A percentile compares a stretch with the other conserved stretches of the same genome.
Evolutionary conservation across 2,329 filamentous ascomycete species (phyloP).

Genomic region (Coleophoma crateriformis): DNA sequence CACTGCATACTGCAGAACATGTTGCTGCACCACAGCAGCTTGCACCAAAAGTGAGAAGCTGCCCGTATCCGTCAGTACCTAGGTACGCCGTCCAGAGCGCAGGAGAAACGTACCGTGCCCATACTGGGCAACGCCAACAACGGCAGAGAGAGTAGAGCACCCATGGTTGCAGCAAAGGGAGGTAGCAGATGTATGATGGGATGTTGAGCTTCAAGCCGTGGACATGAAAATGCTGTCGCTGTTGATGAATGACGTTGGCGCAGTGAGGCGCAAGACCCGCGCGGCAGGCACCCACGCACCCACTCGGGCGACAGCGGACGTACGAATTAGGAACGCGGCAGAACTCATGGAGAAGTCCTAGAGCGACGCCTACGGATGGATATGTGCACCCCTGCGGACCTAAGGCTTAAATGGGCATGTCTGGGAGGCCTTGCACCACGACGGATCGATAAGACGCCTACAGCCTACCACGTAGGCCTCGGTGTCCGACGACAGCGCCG

Average conservation of each 20-base stretch:
- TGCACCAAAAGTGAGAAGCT: constrained; percentile 73
- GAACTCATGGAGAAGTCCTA: background rate
- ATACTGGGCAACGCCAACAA: constrained; percentile 82
- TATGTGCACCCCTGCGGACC: too few relatives aligned
- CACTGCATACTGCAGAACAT: constrained; percentile 91
- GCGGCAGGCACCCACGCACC: too few relatives aligned
- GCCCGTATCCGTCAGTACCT: constrained; percentile 15
- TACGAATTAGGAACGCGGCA: background rate
- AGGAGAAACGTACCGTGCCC: constrained; percentile 62
- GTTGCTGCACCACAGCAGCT: constrained; percentile 97
- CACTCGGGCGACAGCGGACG: background rate
- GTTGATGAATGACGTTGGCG: background rate
- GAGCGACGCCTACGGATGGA: too few relatives aligned
- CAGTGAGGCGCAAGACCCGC: too few relatives aligned
- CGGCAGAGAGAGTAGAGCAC: constrained; percentile 83
- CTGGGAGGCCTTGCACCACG: too few relatives aligned
- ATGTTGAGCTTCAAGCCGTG: background rate
- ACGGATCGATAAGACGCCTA: too few relatives aligned
- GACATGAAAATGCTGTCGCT: background rate
- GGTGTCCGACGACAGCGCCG: too few relatives aligned
- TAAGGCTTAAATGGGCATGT: too few relatives aligned
- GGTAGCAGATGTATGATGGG: background rate
- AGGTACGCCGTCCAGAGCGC: background rate
- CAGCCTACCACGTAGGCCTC: too few relatives aligned
- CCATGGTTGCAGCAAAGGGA: constrained; percentile 52